phyloP scores from a whole-genome alignment of 345 rosid genomes.

The Punica granatum region DNA sequence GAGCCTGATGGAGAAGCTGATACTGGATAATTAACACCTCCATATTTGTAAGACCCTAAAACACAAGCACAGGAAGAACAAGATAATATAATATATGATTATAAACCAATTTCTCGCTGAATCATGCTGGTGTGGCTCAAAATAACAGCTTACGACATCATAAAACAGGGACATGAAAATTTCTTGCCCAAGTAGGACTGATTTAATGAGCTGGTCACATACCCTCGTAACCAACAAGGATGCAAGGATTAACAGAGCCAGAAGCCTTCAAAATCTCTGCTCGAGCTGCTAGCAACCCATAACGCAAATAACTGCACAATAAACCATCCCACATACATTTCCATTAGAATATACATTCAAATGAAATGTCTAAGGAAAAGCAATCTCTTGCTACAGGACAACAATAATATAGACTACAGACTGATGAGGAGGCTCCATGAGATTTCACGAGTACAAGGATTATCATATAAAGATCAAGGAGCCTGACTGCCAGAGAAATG shows the following conservation, averaged over 20 bases:
- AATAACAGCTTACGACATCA: neutral
- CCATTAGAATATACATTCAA: constrained; percentile 10
- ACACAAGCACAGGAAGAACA: constrained; percentile 1
- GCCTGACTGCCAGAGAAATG: neutral
- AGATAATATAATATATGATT: neutral
- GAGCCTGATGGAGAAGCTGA: constrained; percentile 56
- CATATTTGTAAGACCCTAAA: constrained; percentile 69
- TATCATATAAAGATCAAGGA: neutral
- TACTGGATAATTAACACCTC: constrained; percentile 53
- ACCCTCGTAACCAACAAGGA: constrained; percentile 79
- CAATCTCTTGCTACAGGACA: neutral
- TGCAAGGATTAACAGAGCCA: constrained; percentile 69
- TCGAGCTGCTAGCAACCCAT: constrained; percentile 94
- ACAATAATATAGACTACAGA: neutral
- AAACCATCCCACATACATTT: constrained; percentile 7
- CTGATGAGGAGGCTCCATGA: neutral
- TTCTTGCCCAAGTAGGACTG: neutral
- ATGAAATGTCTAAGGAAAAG: no score
- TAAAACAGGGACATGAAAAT: neutral
- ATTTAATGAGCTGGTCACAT: constrained; percentile 6
- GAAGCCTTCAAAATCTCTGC: constrained; percentile 77
- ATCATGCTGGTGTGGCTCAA: neutral
- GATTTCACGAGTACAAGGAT: neutral
- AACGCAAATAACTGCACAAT: constrained; percentile 73
- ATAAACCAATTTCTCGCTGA: neutral